Base-by-base conservation (phyloP, 306 rosid genomes). In the Comarum palustre region DNA sequence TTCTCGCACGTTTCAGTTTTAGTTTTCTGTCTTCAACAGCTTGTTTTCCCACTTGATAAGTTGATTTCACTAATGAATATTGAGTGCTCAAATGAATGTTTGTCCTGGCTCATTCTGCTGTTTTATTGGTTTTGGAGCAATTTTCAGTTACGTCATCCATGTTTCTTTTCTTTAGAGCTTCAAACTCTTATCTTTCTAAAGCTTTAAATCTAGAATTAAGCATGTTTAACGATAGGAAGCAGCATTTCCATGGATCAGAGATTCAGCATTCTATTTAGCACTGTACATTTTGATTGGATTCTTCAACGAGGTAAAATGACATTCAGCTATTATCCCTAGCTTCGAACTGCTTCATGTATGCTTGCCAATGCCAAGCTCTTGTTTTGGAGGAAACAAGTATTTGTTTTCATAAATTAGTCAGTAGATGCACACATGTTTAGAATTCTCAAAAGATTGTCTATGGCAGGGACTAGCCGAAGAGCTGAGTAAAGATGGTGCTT, bases 401-500 rank as follows among this genome's bases (percentile, higher is more conserved):
- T 38, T 38, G 41, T 38, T 38, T 39, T 39, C 19, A 24, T 13
- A 25, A 12, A 25, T 25, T 12, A 57, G 27, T n/a, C 13, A 51
- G 27, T 1, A 12, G 34, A 24, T 25, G 8, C 36, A 17, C 22
- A 13, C 1, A 0, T 57, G 17, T 25, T 24, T 57, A 57, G 34
- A 12, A 57, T 57, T 57, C 34, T 57, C 7, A 9, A 57, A 24
- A 25, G 6, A 57, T 2, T 0, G 34, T 4, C 62, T 73, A 14
- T 75, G 68, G 62, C 79, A 91, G 98, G 97, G 97, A 9, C 79
- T 94, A 82, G 88, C 95, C 4, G 81, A 82, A 32, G 97, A 94
- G 78, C 73, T 94, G 85, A 79, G 92, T 68, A 75, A 84, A 79
- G 97, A 91, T 42, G 98, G 98, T 48, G 97, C 98, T 16, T 94